Evolutionary conservation across 164 flowering plant genomes (phyloP).

Genomic region (Macadamia integrifolia): DNA sequence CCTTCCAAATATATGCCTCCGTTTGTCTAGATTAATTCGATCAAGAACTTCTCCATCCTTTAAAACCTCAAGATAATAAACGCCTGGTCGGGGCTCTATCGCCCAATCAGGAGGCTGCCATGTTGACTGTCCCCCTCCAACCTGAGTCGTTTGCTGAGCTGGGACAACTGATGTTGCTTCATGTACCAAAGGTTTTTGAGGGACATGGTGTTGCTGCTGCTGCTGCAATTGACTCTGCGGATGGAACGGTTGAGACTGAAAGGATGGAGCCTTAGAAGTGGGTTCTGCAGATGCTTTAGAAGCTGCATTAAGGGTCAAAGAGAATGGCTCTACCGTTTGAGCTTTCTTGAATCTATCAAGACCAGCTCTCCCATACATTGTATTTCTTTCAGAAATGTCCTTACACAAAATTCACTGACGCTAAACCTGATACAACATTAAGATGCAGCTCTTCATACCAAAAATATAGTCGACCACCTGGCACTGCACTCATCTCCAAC

Average conservation of each 20-base stretch:
- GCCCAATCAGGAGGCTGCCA: constrained; percentile 99
- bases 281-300: constrained; percentile 22
- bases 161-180: constrained; percentile 30
- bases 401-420: not conserved
- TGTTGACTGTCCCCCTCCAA: constrained; percentile 85
- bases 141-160: constrained; percentile 51
- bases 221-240: constrained; percentile 20
- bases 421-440: not conserved
- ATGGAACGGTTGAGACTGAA: constrained; percentile 22
- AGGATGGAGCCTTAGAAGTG: constrained; percentile 13
- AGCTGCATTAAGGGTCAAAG: constrained; percentile 49
- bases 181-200: constrained; percentile 17
- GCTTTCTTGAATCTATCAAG: constrained; percentile 95
- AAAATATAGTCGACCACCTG: not conserved
- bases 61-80: constrained; percentile 80
- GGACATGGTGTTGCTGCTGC: constrained; percentile 22
- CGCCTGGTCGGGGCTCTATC: constrained; percentile 86
- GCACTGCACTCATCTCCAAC: constrained; percentile 5
- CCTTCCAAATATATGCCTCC: constrained; percentile 84
- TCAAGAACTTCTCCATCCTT: constrained; percentile 85
- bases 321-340: constrained; percentile 78
- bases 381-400: constrained; percentile 3
- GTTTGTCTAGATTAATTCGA: constrained; percentile 58
- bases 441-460: constrained; percentile 1
- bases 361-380: constrained; percentile 89